A percentile compares a stretch with the other conserved stretches of the same genome.
These are phyloP conservation scores for Berkeleyomyces basicola DNA, from an alignment of 2,329 filamentous ascomycete genomes.

Conservation along the genomic window DNA sequence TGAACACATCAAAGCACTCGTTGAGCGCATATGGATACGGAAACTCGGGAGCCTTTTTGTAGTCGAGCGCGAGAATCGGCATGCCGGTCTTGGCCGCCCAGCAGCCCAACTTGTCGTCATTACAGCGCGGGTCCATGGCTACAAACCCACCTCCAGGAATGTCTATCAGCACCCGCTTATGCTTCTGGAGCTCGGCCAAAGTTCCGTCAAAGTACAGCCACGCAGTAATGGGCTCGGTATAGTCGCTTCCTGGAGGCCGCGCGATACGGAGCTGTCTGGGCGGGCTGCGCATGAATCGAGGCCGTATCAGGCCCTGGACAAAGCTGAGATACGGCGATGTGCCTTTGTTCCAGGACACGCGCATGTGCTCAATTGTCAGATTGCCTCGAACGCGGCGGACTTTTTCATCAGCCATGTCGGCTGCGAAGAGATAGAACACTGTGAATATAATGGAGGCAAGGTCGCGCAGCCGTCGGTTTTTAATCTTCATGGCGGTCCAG, in stretches of 20 bases:
- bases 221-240: conserved; percentile 63
- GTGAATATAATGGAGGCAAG: conserved; percentile 71
- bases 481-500: conserved; percentile 94
- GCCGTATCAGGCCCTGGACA: conserved; percentile 55
- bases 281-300: conserved; percentile 62
- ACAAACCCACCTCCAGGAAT: conserved; percentile 91
- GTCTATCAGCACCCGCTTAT: conserved; percentile 68
- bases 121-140: conserved; percentile 86
- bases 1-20: conserved; percentile 33
- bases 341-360: conserved; percentile 90
- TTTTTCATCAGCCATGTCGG: conserved; percentile 91
- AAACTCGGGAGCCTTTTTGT: conserved; percentile 39
- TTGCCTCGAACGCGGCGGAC: conserved; percentile 76
- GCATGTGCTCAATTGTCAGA: conserved; percentile 77
- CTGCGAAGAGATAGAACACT: conserved; percentile 78
- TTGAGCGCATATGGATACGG: conserved; percentile 32
- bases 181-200: conserved; percentile 55
- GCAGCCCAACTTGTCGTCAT: conserved; percentile 82
- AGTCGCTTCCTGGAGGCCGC: conserved; percentile 61
- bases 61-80: conserved; percentile 84
- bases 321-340: conserved; percentile 72
- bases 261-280: conserved; percentile 74
- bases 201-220: conserved; percentile 95
- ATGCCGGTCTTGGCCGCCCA: conserved; percentile 82
- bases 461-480: conserved; percentile 61